These are phyloP conservation scores for Scheffersomyces segobiensis DNA, from an alignment of 1,139 yeast genomes.

Conservation along the genomic window DNA sequence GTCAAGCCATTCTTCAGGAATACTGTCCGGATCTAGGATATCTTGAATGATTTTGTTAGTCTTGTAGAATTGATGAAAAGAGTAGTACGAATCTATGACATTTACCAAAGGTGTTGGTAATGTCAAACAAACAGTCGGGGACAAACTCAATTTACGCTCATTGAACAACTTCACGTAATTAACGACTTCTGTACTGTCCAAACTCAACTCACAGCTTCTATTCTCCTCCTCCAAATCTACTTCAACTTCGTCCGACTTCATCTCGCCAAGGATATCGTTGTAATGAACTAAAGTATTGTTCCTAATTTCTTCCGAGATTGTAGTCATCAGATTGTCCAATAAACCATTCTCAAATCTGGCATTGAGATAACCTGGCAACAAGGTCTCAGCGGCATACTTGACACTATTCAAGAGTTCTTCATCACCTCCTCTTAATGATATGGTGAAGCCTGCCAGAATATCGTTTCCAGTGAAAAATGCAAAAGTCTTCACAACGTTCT, in stretches of 20 bases:
- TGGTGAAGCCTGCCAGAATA: constrained; percentile 74
- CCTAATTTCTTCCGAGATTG: constrained; percentile 7
- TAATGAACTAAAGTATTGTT: constrained; percentile 8
- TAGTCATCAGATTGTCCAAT: constrained; percentile 60
- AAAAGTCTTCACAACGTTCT: constrained; percentile 64
- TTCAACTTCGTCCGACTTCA: constrained; percentile 9
- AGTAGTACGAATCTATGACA: constrained; percentile 55
- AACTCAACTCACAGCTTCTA: constrained; percentile 15
- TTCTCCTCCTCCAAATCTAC: constrained; percentile 10
- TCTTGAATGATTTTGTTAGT: constrained; percentile 24
- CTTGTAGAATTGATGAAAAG: constrained; percentile 34
- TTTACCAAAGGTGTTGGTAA: constrained; percentile 61
- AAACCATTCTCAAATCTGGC: constrained; percentile 79
- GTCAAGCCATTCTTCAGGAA: constrained; percentile 25
- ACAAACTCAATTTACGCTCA: constrained; percentile 59
- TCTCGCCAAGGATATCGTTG: constrained; percentile 6
- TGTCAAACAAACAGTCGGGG: constrained; percentile 73
- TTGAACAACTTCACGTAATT: constrained; percentile 55
- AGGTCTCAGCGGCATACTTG: constrained; percentile 77
- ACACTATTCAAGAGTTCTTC: constrained; percentile 60
- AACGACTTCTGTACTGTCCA: constrained; percentile 34
- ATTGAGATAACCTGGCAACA: constrained; percentile 76
- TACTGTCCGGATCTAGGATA: constrained; percentile 14
- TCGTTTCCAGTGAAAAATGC: constrained; percentile 79
- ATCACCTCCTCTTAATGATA: constrained; percentile 76